Percentiles rank a stretch among this genome's conserved stretches.
These are phyloP conservation scores for Cyathus striatus DNA, from an alignment of 768 basidiomycete genomes.

Conservation along the genomic window DNA sequence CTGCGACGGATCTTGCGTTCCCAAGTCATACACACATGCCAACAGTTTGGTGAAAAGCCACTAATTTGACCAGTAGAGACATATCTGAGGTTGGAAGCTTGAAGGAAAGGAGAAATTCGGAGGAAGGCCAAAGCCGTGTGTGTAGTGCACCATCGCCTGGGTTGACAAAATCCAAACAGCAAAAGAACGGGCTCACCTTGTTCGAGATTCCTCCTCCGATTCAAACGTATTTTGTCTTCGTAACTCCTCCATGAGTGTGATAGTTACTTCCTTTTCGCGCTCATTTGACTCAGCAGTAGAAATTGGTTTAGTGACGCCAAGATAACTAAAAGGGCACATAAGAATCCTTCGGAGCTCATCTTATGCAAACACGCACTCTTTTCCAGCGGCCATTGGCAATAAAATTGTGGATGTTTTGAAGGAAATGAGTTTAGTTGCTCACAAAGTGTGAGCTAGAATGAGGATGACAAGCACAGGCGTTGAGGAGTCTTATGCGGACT, in stretches of 20 bases:
- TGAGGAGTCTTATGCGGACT: too few species aligned
- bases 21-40: too few species aligned
- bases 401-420: background rate
- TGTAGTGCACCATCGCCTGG: too few species aligned
- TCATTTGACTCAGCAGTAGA: conserved; percentile 68
- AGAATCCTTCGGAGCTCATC: conserved; percentile 4
- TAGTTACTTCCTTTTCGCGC: conserved; percentile 78
- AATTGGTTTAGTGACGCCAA: conserved; percentile 86
- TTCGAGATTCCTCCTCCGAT: conserved; percentile 80
- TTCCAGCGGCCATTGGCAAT: conserved; percentile 7
- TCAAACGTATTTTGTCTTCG: conserved; percentile 85
- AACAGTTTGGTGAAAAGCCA: too few species aligned
- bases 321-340: conserved; percentile 40
- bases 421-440: background rate
- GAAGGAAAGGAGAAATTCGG: too few species aligned
- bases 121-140: too few species aligned
- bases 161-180: too few species aligned
- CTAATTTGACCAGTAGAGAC: too few species aligned
- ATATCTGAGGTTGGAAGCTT: too few species aligned
- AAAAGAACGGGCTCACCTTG: conserved; percentile 63
- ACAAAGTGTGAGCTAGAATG: background rate
- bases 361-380: conserved; percentile 1
- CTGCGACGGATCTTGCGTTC: too few species aligned
- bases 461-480: background rate
- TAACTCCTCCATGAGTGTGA: conserved; percentile 88